phyloP scores from a whole-genome alignment of 345 rosid species.

The Durio zibethinus region DNA sequence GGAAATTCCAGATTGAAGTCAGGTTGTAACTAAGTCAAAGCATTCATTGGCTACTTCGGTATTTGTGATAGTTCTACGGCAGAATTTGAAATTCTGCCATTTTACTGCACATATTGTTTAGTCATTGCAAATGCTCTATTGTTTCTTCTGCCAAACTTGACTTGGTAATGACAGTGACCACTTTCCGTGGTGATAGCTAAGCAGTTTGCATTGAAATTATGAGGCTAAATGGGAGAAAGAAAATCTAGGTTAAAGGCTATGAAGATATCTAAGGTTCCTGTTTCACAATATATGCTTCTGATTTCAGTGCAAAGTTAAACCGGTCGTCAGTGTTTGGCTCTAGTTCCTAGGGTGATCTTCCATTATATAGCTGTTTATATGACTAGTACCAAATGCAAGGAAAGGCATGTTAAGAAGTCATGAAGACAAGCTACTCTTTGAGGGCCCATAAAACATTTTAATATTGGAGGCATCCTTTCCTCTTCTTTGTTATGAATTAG shows the following conservation, averaged over 20 bases:
- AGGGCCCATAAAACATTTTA: neutral
- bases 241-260: neutral
- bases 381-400: neutral
- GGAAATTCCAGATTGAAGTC: neutral
- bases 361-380: neutral
- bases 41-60: neutral
- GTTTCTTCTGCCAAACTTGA: neutral
- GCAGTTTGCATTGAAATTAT: neutral
- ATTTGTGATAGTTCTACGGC: neutral
- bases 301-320: too few species aligned
- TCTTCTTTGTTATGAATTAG: neutral
- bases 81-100: neutral
- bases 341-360: neutral
- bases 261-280: too few species aligned
- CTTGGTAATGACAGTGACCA: neutral
- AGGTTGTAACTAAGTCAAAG: neutral
- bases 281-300: too few species aligned
- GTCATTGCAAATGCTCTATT: neutral
- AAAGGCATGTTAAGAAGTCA: neutral
- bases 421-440: neutral
- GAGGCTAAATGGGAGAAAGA: neutral
- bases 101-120: neutral
- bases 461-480: neutral
- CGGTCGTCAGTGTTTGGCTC: too few species aligned
- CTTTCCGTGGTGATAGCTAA: neutral